A percentile compares a stretch with the other conserved stretches of the same genome.
These are phyloP conservation scores for Xylaria multiplex DNA, from an alignment of 2,329 filamentous ascomycete genomes.

Conservation along the genomic window DNA sequence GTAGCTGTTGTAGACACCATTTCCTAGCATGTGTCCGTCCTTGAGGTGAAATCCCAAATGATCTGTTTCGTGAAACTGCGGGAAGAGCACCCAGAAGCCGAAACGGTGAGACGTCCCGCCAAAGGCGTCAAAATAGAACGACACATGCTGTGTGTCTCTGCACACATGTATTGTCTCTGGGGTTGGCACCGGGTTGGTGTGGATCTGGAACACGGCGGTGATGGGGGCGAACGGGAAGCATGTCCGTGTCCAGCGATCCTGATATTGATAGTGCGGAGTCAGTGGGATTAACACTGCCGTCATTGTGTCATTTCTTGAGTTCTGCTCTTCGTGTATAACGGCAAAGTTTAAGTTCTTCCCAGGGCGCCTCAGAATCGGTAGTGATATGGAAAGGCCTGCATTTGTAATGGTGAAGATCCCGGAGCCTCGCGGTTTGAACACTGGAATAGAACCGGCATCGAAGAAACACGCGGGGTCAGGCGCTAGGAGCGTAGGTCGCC, in stretches of 20 bases:
- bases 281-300: slow-evolving; percentile 17
- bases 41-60: neutral
- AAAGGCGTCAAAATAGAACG: slow-evolving; percentile 25
- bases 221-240: slow-evolving; percentile 21
- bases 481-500: slow-evolving; percentile 20
- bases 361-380: slow-evolving; percentile 19
- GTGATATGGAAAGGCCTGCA: slow-evolving; percentile 22
- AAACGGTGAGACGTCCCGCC: slow-evolving; percentile 24
- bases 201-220: slow-evolving; percentile 13
- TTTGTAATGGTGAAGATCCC: slow-evolving; percentile 26
- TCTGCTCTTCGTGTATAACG: slow-evolving; percentile 16
- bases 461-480: slow-evolving; percentile 27
- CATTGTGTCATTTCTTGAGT: slow-evolving; percentile 14
- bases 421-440: slow-evolving; percentile 13
- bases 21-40: slow-evolving; percentile 16
- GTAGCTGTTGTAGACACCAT: slow-evolving; percentile 21
- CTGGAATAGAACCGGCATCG: slow-evolving; percentile 15
- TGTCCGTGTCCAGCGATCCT: slow-evolving; percentile 24
- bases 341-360: slow-evolving; percentile 13
- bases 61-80: slow-evolving; percentile 4
- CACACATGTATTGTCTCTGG: slow-evolving; percentile 24
- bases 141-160: slow-evolving; percentile 19
- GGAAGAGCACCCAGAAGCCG: slow-evolving; percentile 26
- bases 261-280: slow-evolving; percentile 12
- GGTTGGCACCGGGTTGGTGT: neutral